Evolutionary conservation across 2,329 filamentous ascomycete genomes (phyloP), one percentile per base, ranked within the genome.

Genomic region (Clarireedia paspali): DNA sequence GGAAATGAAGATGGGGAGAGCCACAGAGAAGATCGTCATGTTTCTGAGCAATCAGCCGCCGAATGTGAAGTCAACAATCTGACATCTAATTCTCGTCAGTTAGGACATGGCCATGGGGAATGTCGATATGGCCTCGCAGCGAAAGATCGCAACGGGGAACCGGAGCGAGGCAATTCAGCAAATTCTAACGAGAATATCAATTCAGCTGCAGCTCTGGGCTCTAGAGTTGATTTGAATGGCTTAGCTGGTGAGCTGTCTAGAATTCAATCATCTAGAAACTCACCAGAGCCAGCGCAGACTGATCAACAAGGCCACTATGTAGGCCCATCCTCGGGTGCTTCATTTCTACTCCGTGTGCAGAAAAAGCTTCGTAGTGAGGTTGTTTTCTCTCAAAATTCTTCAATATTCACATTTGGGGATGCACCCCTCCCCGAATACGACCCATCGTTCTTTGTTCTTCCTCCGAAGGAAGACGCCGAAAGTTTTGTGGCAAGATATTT

Each of bases 401-500:
- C 75, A 70, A 63, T 65, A 15, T 65, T 64, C 38, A 64, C 61
- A 14, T 64, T 63, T 57, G 61, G 63, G 17, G 63, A 65, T 55
- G 59, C 75, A 15, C 75, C 74, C 2, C 58, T 78, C 6, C 73
- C 74, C 0, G 72, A 76, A 3, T 71, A 71, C 44, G 73, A 76
- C 58, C 66, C 71, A 1, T 71, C 71, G 0, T 73, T 74, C 52
- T 76, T 74, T 55, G 66, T 74, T 6, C 62, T 79, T 10, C 61
- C 60, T 4, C 55, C 59, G 7, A 60, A 58, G 39, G 52, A 20
- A 5, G 58, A 60, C 38, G 62, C 62, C 10, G 34, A 59, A 12
- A 50, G n/a, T 6, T 10, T 67, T 70, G 10, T 83, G 4, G 71
- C 73, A 6, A 70, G 80, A 6, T 84, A 83, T 53, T 84, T 84